Evolutionary conservation across 805 yeast genomes (phyloP).

Genomic region (Spathaspora girioi): DNA sequence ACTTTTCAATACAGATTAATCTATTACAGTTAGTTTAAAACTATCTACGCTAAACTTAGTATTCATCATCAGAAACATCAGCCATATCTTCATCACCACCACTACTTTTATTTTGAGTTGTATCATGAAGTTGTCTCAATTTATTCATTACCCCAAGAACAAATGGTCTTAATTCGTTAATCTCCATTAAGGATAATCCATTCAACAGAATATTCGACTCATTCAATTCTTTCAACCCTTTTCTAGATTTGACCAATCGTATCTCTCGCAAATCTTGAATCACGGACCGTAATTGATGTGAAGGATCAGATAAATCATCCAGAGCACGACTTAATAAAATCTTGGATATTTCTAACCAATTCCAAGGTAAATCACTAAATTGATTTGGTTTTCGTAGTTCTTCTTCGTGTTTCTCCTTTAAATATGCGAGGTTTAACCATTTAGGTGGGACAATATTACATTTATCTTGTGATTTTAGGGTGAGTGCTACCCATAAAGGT

Average conservation of each 20-base stretch:
- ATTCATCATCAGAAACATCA: slow-evolving; percentile 2
- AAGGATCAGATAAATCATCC: slow-evolving; percentile 75
- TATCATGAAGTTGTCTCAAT: slow-evolving; percentile 52
- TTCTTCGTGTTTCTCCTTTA: slow-evolving; percentile 59
- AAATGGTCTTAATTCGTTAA: slow-evolving; percentile 85
- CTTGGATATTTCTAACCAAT: slow-evolving; percentile 83
- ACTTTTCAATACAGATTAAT: too few species aligned
- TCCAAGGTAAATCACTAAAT: slow-evolving; percentile 76
- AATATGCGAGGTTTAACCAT: slow-evolving; percentile 63
- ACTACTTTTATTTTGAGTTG: slow-evolving; percentile 13
- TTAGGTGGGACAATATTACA: slow-evolving; percentile 83
- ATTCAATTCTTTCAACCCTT: slow-evolving; percentile 75
- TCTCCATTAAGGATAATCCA: slow-evolving; percentile 77
- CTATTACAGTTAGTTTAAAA: background rate
- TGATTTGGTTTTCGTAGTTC: slow-evolving; percentile 56
- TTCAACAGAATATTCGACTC: slow-evolving; percentile 81
- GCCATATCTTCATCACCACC: slow-evolving; percentile 12
- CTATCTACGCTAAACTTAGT: background rate
- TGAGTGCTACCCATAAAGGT: slow-evolving; percentile 85
- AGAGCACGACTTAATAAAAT: slow-evolving; percentile 64
- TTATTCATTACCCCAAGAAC: slow-evolving; percentile 78
- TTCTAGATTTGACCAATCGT: slow-evolving; percentile 73
- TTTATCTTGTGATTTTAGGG: slow-evolving; percentile 78
- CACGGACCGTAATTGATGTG: slow-evolving; percentile 63
- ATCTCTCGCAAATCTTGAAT: slow-evolving; percentile 85